These are phyloP conservation scores for Didymella lethalis DNA, from an alignment of 2,329 filamentous ascomycete genomes.

Conservation along the genomic window DNA sequence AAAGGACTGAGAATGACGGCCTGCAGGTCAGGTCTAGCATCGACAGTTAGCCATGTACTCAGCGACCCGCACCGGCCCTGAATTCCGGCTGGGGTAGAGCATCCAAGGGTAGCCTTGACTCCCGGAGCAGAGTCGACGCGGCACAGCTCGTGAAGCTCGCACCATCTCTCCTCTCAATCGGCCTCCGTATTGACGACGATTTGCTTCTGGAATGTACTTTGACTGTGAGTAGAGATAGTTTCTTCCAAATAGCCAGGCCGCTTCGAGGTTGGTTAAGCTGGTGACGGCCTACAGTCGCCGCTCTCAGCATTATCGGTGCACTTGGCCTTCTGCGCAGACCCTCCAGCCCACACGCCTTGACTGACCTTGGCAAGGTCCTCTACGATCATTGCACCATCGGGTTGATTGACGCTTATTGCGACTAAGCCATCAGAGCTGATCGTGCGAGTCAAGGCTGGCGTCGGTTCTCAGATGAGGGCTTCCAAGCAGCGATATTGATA, in stretches of 20 bases:
- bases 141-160: constrained; percentile 40
- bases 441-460: background rate
- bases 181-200: constrained; percentile 33
- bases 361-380: constrained; percentile 1
- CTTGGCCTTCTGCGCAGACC: background rate
- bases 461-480: too few species aligned
- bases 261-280: constrained; percentile 5
- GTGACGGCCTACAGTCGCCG: constrained; percentile 2
- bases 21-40: background rate
- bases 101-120: constrained; percentile 32
- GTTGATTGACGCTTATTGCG: background rate
- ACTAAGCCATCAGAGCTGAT: background rate
- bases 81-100: constrained; percentile 37
- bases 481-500: background rate
- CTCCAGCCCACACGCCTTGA: background rate
- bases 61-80: constrained; percentile 34
- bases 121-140: constrained; percentile 46
- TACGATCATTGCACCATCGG: constrained; percentile 1
- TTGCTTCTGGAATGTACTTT: background rate
- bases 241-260: background rate
- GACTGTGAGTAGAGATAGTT: constrained; percentile 1
- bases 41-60: background rate
- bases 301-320: constrained; percentile 1
- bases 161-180: constrained; percentile 36
- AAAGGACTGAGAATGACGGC: background rate